A percentile compares a stretch with the other conserved stretches of the same genome.
phyloP scores from a whole-genome alignment of 768 basidiomycete genomes.

The Dentipellis sp. region DNA sequence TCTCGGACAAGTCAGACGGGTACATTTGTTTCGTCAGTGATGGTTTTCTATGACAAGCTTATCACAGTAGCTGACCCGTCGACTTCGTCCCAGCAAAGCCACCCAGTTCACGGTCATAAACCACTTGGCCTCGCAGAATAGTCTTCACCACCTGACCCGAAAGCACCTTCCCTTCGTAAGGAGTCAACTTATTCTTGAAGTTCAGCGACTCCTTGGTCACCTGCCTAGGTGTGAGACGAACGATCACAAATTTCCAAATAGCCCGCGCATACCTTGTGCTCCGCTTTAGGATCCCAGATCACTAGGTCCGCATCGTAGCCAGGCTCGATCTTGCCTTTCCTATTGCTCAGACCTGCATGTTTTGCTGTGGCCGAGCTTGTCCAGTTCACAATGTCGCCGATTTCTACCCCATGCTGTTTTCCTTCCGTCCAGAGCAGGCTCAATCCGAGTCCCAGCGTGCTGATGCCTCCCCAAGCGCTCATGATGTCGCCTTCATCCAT shows the following conservation, averaged over 20 bases:
- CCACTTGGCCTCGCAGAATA: conserved; percentile 65
- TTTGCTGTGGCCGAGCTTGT: conserved; percentile 61
- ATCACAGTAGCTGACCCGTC: conserved; percentile 11
- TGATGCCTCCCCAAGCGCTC: conserved; percentile 92
- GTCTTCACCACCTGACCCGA: conserved; percentile 69
- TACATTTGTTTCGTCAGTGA: too few species aligned
- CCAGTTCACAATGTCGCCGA: conserved; percentile 69
- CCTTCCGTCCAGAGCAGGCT: conserved; percentile 88
- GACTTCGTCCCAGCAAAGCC: conserved; percentile 14
- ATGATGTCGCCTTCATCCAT: conserved; percentile 74
- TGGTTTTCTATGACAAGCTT: too few species aligned
- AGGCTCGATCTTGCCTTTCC: conserved; percentile 64
- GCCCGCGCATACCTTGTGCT: conserved; percentile 27
- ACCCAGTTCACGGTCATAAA: conserved; percentile 43
- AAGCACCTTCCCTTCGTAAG: conserved; percentile 72
- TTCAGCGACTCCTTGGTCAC: conserved; percentile 63
- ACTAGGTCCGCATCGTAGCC: conserved; percentile 85
- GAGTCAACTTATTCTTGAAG: conserved; percentile 93
- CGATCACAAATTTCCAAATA: neutral
- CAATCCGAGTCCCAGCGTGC: conserved; percentile 82
- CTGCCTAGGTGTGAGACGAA: conserved; percentile 27
- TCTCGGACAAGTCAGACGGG: too few species aligned
- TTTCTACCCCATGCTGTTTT: conserved; percentile 40
- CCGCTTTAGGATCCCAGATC: conserved; percentile 63
- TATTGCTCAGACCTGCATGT: conserved; percentile 61